Base-by-base conservation (phyloP, 371 early-diverging fungal genomes). In the Dinochytrium kinnereticum region DNA sequence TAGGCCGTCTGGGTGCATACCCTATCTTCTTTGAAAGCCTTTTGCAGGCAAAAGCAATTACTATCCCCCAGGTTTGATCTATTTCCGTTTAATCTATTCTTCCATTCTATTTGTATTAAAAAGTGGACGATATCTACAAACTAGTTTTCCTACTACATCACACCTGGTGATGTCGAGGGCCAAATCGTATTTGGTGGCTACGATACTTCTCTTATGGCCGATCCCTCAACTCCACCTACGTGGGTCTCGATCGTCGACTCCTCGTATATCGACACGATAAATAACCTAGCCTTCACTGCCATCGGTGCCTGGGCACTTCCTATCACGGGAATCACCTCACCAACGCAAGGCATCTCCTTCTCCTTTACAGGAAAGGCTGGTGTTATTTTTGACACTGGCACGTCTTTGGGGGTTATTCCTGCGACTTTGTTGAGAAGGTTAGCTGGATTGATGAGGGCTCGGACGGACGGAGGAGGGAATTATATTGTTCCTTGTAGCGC, bases 81-180 rank as follows among this genome's bases (percentile, higher is more conserved):
- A 57, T 57, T 19, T 33, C 26, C 15, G 37, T 19, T 7, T 19
- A 64, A 38, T 13, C 19, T 26, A 26, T 21, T 3, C 17, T 17
- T 5, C 44, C 21, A 49, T 10, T 2, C 38, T 40, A 49, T 31
- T 37, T 19, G 17, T 34, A 21, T 34, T 24, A 66, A 5, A 57
- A 15, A 7, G 31, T 57, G 57, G 5, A 26, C 31, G 5, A 57
- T n/a, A 15, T 17, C 17, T 33, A n/a, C n/a, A n/a, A n/a, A n/a
- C n/a, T n/a, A 65, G 59, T 75, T 75, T 37, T 34, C 55, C n/a
- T 75, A 70, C 44, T 75, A 75, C 67, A 70, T 75, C 34, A 38
- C 37, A 13, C 26, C 57, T 0, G 67, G 51, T 19, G 71, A 75
- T 28, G 30, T 24, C 0, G 24, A 44, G 3, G 75, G 75, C 10